Evolutionary conservation across 1,284 basidiomycete genomes (phyloP).

Genomic region (Leccinum brunneo-olivaceum): DNA sequence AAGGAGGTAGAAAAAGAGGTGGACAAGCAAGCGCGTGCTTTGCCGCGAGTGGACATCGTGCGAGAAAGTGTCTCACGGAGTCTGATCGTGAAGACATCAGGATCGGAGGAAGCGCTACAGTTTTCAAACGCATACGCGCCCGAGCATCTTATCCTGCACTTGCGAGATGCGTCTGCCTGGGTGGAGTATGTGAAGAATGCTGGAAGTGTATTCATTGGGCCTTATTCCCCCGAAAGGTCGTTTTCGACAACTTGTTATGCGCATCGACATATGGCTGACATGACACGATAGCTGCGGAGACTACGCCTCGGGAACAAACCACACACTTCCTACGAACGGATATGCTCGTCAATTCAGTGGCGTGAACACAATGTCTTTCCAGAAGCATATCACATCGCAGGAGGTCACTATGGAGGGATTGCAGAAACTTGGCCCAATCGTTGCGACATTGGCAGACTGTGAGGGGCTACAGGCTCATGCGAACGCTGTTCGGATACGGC

Average conservation of each 20-base stretch:
- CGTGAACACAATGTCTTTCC: conserved; percentile 96
- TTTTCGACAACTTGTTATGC: conserved; percentile 9
- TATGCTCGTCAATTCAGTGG: conserved; percentile 98
- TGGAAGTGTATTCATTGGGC: conserved; percentile 93
- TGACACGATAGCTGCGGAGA: conserved; percentile 78
- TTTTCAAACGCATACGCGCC: conserved; percentile 99
- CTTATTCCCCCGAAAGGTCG: conserved; percentile 91
- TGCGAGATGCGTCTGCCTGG: conserved; percentile 63
- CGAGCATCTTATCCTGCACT: conserved; percentile 90
- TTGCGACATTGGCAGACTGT: conserved; percentile 87
- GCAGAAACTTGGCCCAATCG: conserved; percentile 77
- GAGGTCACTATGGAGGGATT: conserved; percentile 82
- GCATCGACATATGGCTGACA: background rate
- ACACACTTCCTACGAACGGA: conserved; percentile 91
- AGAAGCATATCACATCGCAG: conserved; percentile 98
- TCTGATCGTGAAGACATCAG: conserved; percentile 74
- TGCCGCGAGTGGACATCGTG: conserved; percentile 87
- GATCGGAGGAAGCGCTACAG: conserved; percentile 69
- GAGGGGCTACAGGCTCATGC: conserved; percentile 96
- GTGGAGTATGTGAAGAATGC: conserved; percentile 80
- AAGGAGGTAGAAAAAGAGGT: conserved; percentile 79
- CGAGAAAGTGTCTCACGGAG: conserved; percentile 89
- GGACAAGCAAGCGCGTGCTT: conserved; percentile 80
- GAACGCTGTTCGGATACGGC: conserved; percentile 73
- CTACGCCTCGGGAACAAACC: conserved; percentile 98